Percentiles rank a stretch among this genome's conserved stretches.
phyloP scores from a whole-genome alignment of 2,329 filamentous ascomycete species.

The Fusarium sp. region DNA sequence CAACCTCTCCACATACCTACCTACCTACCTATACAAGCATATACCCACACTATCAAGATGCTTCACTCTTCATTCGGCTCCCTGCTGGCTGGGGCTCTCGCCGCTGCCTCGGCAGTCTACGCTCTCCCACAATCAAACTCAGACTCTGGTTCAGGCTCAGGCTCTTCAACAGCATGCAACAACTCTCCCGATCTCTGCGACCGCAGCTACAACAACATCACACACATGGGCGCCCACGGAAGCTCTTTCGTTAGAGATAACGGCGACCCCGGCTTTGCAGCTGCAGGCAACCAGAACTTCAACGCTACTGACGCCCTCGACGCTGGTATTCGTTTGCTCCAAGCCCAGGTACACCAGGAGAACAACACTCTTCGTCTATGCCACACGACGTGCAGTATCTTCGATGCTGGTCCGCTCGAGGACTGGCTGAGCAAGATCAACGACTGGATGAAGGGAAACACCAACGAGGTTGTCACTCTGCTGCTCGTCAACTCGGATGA shows the following conservation, averaged over 20 bases:
- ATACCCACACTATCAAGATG: constrained; percentile 14
- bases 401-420: constrained; percentile 75
- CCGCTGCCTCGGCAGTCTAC: constrained; percentile 37
- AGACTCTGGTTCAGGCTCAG: constrained; percentile 29
- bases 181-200: constrained; percentile 81
- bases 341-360: constrained; percentile 75
- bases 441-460: constrained; percentile 74
- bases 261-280: constrained; percentile 63
- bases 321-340: constrained; percentile 76
- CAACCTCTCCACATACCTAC: neutral
- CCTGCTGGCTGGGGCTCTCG: constrained; percentile 34
- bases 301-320: constrained; percentile 77
- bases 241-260: constrained; percentile 76
- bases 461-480: constrained; percentile 80
- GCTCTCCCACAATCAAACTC: constrained; percentile 43
- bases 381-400: constrained; percentile 72
- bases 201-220: constrained; percentile 78
- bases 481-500: constrained; percentile 77
- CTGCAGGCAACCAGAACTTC: constrained; percentile 78
- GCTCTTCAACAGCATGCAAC: constrained; percentile 70
- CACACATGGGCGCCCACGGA: constrained; percentile 81
- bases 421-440: constrained; percentile 73
- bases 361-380: constrained; percentile 73
- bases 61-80: constrained; percentile 43
- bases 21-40: neutral